A percentile compares a stretch with the other conserved stretches of the same genome.
Conservation (phyloP, 2,329 filamentous ascomycete species). For the Exophiala alcalophila region DNA sequence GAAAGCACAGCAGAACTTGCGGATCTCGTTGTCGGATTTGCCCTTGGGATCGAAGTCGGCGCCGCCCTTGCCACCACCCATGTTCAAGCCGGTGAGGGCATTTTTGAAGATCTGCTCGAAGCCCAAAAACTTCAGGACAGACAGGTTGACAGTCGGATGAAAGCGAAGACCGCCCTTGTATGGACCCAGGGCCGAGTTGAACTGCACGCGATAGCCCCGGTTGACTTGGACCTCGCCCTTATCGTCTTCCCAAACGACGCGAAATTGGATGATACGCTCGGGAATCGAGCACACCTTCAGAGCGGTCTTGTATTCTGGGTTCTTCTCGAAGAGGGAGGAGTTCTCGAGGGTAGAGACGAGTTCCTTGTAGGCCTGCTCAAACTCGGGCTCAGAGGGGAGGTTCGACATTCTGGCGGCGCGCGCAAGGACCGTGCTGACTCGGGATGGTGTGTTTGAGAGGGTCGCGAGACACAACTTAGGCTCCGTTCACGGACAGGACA, state of each 20-base stretch:
- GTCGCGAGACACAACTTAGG: background rate
- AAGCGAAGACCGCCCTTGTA: slow-evolving; percentile 98
- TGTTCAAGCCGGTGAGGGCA: slow-evolving; percentile 89
- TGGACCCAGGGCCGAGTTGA: slow-evolving; percentile 94
- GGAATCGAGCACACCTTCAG: slow-evolving; percentile 84
- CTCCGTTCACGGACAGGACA: background rate
- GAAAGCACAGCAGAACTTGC: slow-evolving; percentile 92
- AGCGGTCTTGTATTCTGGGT: slow-evolving; percentile 91
- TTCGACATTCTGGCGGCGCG: slow-evolving; percentile 64
- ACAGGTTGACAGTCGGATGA: slow-evolving; percentile 72
- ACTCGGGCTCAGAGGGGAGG: slow-evolving; percentile 86
- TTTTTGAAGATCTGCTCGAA: slow-evolving; percentile 99
- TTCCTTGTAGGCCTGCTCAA: slow-evolving; percentile 98
- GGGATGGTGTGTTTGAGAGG: background rate
- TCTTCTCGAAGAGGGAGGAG: slow-evolving; percentile 86
- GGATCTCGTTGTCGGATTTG: slow-evolving; percentile 96
- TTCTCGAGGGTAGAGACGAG: slow-evolving; percentile 91
- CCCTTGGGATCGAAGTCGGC: slow-evolving; percentile 99
- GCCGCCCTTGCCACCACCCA: slow-evolving; percentile 97
- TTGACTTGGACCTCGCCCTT: slow-evolving; percentile 85
- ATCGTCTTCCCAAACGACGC: slow-evolving; percentile 96
- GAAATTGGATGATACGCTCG: slow-evolving; percentile 95
- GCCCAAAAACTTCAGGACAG: slow-evolving; percentile 88
- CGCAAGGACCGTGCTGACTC: background rate
- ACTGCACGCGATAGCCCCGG: slow-evolving; percentile 93